Conservation (phyloP, 306 rosid genomes). For the Parietaria judaica region DNA sequence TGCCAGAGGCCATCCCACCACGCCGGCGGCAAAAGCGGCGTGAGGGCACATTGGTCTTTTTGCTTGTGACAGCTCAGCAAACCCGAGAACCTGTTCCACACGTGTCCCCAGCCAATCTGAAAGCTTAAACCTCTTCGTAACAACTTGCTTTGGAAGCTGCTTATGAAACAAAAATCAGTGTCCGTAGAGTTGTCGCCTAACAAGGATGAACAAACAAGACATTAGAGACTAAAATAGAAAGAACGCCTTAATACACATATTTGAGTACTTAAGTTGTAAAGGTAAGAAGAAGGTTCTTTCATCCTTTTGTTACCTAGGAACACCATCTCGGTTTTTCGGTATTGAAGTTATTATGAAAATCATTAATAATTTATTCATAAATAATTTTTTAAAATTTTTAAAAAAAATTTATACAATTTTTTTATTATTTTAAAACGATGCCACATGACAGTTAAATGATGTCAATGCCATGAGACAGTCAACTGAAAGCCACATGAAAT, state of each 20-base stretch:
- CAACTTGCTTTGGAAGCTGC: conserved; percentile 79
- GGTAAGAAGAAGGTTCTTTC: too few relatives aligned
- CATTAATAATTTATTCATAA: too few relatives aligned
- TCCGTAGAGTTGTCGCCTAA: conserved; percentile 44
- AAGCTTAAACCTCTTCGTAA: conserved; percentile 62
- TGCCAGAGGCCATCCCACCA: conserved; percentile 98
- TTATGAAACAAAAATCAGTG: conserved; percentile 52
- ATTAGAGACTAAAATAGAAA: neutral
- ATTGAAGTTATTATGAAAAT: too few relatives aligned
- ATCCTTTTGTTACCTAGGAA: too few relatives aligned
- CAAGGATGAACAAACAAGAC: neutral
- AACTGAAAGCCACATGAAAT: too few relatives aligned
- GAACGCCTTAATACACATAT: neutral
- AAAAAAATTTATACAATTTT: too few relatives aligned
- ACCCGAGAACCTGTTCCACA: conserved; percentile 91
- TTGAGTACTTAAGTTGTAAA: too few relatives aligned
- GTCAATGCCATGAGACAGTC: too few relatives aligned
- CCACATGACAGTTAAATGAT: too few relatives aligned
- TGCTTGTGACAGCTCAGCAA: conserved; percentile 71
- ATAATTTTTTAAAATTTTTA: too few relatives aligned
- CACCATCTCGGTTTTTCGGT: too few relatives aligned
- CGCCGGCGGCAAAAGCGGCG: conserved; percentile 83
- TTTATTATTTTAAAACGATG: too few relatives aligned
- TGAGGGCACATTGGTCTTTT: conserved; percentile 60
- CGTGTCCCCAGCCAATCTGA: conserved; percentile 97